Base-by-base conservation (phyloP, 2,329 filamentous ascomycete genomes). In the Neurospora sp. region DNA sequence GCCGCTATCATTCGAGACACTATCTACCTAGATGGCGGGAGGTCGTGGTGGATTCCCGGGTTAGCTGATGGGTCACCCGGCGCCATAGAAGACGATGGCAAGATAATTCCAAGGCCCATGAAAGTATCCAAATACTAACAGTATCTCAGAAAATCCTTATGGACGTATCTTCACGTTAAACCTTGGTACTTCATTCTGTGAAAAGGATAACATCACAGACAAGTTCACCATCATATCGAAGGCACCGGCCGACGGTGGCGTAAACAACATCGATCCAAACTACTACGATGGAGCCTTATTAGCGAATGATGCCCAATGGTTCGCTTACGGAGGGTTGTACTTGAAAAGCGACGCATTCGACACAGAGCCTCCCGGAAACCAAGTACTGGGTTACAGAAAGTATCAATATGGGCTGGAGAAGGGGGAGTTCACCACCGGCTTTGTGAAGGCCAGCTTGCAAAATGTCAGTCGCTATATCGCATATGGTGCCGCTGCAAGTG, bases 21-120 rank as follows among this genome's bases (percentile, higher is more conserved):
- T 1, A 79, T 91, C n/a, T 91, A 90, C 75, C 77, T 91, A 28
- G 89, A 92, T 76, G 90, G 90, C 46, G 90, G 90, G 3, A 72
- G 77, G 58, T 77, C 90, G 15, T 82, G 73, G 71, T 91, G 89
- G 87, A 72, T 79, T 43, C 82, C 83, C 2, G 84, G 83, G 10
- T 74, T 86, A 68, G 77, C 80, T 2, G 81, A 86, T 74, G 86
- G 85, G 3, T 72, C 75, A 7, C 74, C 74, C 62, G 78, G 75
- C 0, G 0, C 67, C 1, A 73, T 78, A 0, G 70, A 70, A 8
- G 72, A 73, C 36, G 81, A 86, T 73, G 78, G 87, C 88, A 77
- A 33, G 33, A 76, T 81, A 80, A n/a, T 42, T 38, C 9, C 38
- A 9, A 38, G 38, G 38, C 38, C 38, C 38, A 38, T 11, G 9